Evolutionary conservation across 164 flowering plant genomes (phyloP), one percentile per base, ranked within the genome.

Genomic region (Pachysandra terminalis): DNA sequence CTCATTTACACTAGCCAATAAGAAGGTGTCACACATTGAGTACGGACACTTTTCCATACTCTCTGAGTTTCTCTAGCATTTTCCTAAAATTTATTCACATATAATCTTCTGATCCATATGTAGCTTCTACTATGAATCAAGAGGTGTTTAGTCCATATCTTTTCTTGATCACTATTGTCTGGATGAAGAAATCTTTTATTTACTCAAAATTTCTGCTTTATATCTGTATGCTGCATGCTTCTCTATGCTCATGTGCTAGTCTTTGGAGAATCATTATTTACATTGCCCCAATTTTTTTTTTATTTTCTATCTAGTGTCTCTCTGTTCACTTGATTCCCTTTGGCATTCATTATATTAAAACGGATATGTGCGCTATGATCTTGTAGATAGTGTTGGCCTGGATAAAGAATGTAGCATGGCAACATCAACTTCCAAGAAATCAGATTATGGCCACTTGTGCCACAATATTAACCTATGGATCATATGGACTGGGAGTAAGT

Each of bases 401-500:
- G 91, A 71, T 77, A 23, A 76, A 76, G 77, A 80, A 64, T 69
- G 86, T 87, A 74, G 89, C 91, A 26, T 80, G 82, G 81, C 82
- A 79, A 58, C 79, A 81, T 45, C 68, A 64, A 23, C 74, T 85
- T 56, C 75, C 87, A n/a, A 78, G 56, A 62, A 54, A 65, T 26
- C 70, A 74, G 32, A 73, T 83, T 53, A 52, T 67, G 37, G 68
- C 68, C 48, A 67, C 83, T 28, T 67, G 73, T 67, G 85, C 86
- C 2, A 75, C 87, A 35, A 69, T 87, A 58, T 68, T 87, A 59
- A 74, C 87, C 9, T 87, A 79, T 78, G 91, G 91, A 52, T 85
- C 91, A n/a, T 87, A 82, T 74, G 87, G 89, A 32, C 81, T 87
- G 27, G 91, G 91, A n/a, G 91, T 87, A 77, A 71, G 80, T 73